Percentiles rank a stretch among this genome's conserved stretches.
These are phyloP conservation scores for Syzygium malaccense DNA, from an alignment of 441 rosid genomes.

Conservation along the genomic window DNA sequence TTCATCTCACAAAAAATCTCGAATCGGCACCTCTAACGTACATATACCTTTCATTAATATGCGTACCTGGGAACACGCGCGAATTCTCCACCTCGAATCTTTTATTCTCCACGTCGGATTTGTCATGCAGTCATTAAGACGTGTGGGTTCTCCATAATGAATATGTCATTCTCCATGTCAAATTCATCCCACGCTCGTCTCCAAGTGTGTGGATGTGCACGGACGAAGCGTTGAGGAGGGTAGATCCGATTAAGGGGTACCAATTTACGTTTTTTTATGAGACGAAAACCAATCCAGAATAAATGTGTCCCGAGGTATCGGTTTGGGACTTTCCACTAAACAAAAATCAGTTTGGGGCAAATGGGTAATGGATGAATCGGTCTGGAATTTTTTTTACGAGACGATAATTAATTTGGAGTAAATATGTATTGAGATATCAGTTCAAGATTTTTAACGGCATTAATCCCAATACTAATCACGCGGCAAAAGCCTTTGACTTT, in stretches of 20 bases:
- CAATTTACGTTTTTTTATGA: rapidly evolving
- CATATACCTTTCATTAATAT: background rate
- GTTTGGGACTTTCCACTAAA: rapidly evolving
- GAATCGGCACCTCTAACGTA: rapidly evolving
- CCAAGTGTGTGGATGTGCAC: rapidly evolving
- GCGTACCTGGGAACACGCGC: rapidly evolving
- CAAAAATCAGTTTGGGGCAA: background rate
- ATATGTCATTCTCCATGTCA: background rate
- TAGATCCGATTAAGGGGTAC: background rate
- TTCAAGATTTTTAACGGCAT: background rate
- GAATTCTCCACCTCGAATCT: background rate
- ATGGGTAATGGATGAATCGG: rapidly evolving
- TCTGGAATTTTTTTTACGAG: background rate
- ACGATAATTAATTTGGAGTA: background rate
- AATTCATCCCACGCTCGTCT: rapidly evolving
- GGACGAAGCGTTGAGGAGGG: rapidly evolving
- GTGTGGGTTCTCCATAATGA: background rate
- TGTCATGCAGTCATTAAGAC: background rate
- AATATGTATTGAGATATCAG: background rate
- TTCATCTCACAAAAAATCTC: background rate
- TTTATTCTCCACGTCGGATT: rapidly evolving
- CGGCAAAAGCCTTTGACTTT: background rate
- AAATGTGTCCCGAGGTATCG: background rate
- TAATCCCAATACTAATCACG: rapidly evolving
- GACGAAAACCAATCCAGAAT: rapidly evolving